These are phyloP conservation scores for Cladosporium cucumerinum DNA, from an alignment of 2,329 filamentous ascomycete species.

Conservation along the genomic window DNA sequence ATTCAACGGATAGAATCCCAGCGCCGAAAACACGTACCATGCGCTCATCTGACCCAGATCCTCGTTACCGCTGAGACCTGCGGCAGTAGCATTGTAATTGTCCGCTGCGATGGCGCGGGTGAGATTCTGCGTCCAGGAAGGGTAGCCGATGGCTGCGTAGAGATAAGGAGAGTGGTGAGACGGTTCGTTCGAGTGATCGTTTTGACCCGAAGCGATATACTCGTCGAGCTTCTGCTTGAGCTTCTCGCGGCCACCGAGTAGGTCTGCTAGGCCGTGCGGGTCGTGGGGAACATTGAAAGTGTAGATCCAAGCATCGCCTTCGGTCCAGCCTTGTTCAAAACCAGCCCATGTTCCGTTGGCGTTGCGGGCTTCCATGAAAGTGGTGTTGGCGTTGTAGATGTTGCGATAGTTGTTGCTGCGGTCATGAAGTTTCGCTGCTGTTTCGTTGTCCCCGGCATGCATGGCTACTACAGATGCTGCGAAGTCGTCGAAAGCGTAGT, in stretches of 20 bases:
- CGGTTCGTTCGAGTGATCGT: constrained; percentile 49
- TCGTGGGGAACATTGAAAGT: constrained; percentile 50
- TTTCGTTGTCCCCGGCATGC: constrained; percentile 36
- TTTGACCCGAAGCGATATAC: constrained; percentile 46
- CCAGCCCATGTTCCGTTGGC: constrained; percentile 47
- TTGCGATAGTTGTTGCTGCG: constrained; percentile 43
- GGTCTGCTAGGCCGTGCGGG: constrained; percentile 38
- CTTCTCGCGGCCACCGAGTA: constrained; percentile 39
- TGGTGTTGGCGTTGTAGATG: constrained; percentile 44
- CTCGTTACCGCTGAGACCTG: constrained; percentile 48
- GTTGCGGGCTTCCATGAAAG: constrained; percentile 50
- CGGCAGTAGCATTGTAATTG: constrained; percentile 47
- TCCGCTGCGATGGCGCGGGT: constrained; percentile 39
- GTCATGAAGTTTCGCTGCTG: constrained; percentile 33
- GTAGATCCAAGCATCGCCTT: constrained; percentile 52
- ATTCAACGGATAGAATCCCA: constrained; percentile 49
- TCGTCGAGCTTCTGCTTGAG: constrained; percentile 45
- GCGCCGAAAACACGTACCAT: constrained; percentile 48
- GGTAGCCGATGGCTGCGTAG: constrained; percentile 44
- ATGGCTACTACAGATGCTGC: constrained; percentile 43
- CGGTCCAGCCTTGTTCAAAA: constrained; percentile 47
- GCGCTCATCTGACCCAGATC: constrained; percentile 52
- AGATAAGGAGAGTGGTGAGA: constrained; percentile 49
- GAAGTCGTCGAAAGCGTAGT: constrained; percentile 49
- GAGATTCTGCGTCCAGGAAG: constrained; percentile 38